These are phyloP conservation scores for Amaranthus hypochondriacus DNA, from an alignment of 148 eudicot species.

Conservation along the genomic window DNA sequence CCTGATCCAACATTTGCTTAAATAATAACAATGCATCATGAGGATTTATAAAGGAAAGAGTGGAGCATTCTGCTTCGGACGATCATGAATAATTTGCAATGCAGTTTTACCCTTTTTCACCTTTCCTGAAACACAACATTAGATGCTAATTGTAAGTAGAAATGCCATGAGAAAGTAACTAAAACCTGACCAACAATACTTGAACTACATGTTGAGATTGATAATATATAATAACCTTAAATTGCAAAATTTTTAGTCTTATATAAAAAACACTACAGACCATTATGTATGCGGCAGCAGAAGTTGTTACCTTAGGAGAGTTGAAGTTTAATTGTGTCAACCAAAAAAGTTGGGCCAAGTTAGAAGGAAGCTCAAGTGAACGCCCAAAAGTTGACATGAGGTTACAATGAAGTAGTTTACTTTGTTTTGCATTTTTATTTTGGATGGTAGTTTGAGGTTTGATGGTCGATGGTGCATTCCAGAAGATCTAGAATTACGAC, in stretches of 20 bases:
- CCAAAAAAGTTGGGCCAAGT: background rate
- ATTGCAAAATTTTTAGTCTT: background rate
- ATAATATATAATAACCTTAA: background rate
- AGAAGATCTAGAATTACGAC: too few relatives aligned
- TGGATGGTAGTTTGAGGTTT: too few relatives aligned
- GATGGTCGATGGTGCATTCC: too few relatives aligned
- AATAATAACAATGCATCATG: constrained; percentile 59
- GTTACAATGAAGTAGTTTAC: too few relatives aligned
- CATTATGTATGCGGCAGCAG: background rate
- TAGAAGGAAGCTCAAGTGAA: background rate
- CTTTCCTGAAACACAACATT: constrained; percentile 43
- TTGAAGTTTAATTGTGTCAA: background rate
- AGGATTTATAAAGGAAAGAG: constrained; percentile 44
- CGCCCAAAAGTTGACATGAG: background rate
- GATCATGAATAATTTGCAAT: constrained; percentile 53
- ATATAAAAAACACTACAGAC: background rate
- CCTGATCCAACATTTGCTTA: constrained; percentile 77
- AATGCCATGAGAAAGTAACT: constrained; percentile 3
- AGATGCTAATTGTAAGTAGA: background rate
- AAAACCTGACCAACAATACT: background rate
- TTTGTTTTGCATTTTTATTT: too few relatives aligned
- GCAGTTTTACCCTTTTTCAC: constrained; percentile 67
- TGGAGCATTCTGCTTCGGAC: constrained; percentile 41
- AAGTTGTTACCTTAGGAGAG: background rate
- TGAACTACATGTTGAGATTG: background rate